Conservation (phyloP, 345 rosid genomes). For the Hypericum androsaemum region DNA sequence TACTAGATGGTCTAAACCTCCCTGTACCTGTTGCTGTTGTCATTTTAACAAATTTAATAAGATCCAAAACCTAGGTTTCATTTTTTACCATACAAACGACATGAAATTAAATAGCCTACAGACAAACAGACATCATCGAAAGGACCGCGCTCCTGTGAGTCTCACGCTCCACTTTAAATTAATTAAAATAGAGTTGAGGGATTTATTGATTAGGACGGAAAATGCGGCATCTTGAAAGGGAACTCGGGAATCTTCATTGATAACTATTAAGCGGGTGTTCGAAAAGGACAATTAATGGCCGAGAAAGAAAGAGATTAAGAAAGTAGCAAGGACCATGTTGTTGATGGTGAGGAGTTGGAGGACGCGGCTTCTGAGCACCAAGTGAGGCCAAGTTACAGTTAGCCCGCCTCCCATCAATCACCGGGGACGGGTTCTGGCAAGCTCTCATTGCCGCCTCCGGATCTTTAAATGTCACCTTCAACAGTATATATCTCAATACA, state of each 20-base stretch:
- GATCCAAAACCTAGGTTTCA: too few species aligned
- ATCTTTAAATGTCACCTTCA: conserved; percentile 53
- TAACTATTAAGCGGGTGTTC: too few species aligned
- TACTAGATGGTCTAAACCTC: conserved; percentile 40
- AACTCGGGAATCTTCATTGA: too few species aligned
- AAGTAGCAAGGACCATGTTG: conserved; percentile 30
- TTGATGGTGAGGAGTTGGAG: conserved; percentile 19
- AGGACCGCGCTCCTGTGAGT: too few species aligned
- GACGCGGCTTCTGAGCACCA: conserved; percentile 40
- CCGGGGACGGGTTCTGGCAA: conserved; percentile 46
- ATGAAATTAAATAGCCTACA: too few species aligned
- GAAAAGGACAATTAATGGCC: background rate
- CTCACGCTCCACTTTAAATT: too few species aligned
- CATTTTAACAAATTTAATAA: background rate
- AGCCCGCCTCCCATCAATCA: conserved; percentile 45
- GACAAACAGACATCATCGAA: too few species aligned
- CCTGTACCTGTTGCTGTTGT: conserved; percentile 38
- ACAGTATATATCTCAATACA: background rate
- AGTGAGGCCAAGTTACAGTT: conserved; percentile 48
- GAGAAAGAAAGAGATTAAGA: background rate
- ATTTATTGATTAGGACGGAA: too few species aligned
- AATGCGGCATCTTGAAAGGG: too few species aligned
- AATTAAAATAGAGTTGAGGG: too few species aligned
- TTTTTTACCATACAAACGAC: too few species aligned
- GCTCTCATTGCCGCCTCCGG: conserved; percentile 47